Conservation (phyloP, 257 asterid genomes). For the Agastache rugosa region DNA sequence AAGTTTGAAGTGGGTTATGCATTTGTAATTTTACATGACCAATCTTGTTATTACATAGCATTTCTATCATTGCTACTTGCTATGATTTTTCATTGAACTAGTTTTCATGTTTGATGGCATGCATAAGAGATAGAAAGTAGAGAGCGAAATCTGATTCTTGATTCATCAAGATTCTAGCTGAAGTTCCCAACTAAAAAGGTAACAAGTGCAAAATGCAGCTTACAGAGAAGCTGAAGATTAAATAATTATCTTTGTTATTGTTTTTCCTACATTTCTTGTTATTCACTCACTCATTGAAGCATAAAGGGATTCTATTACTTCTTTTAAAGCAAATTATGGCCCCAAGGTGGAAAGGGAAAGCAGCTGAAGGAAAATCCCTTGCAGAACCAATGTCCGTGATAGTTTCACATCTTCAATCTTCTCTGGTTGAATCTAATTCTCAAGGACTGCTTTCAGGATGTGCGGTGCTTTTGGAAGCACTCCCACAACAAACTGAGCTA, state of each 20-base stretch:
- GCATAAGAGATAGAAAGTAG: no score
- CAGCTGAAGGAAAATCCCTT: constrained; percentile 51
- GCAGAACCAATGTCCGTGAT: constrained; percentile 52
- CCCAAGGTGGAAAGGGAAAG: constrained; percentile 60
- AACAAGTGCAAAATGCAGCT: no score
- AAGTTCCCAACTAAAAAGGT: no score
- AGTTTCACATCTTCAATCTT: constrained; percentile 59
- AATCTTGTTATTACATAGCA: neutral
- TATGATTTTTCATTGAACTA: neutral
- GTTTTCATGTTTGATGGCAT: no score
- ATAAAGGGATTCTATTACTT: neutral
- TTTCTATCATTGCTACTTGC: neutral
- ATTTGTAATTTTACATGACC: neutral
- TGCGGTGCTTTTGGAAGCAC: constrained; percentile 60
- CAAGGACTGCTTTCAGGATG: constrained; percentile 64
- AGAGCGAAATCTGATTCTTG: no score
- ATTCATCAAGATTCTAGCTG: no score
- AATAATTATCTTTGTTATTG: neutral
- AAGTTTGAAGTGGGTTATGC: no score
- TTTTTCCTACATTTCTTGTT: neutral
- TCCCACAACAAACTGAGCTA: constrained; percentile 56
- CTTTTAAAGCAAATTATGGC: constrained; percentile 42
- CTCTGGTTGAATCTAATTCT: constrained; percentile 52
- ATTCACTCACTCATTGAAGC: neutral
- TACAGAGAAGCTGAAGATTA: no score